Evolutionary conservation across 345 rosid species (phyloP), one percentile per base, ranked within the genome.

Genomic region (Chamaenerion angustifolium): DNA sequence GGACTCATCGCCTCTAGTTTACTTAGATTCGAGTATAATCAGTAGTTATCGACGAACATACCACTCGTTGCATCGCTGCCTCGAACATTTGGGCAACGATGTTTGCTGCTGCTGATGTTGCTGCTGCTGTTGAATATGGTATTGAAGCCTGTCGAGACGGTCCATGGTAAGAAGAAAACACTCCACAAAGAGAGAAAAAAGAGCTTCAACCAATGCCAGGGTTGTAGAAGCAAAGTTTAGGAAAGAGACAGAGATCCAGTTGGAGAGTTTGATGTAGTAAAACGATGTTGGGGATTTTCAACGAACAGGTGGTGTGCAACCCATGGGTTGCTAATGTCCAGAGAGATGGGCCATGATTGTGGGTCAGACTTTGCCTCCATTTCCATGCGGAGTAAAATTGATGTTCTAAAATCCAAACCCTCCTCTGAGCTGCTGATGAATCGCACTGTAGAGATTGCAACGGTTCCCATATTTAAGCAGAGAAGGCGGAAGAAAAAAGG

Each of bases 21-120:
- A 16, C 8, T 8, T 11, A 27, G 3, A 11, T 18, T 27, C 2
- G 40, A 42, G 59, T 19, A 40, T 16, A 11, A 49, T 18, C n/a
- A 16, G 18, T 17, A 54, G 49, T 35, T 16, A 57, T 48, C 69
- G 53, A 54, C 25, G 25, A 21, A 21, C 25, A 21, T 52, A 89
- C 97, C 97, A 85, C 83, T 89, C 95, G 73, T 66, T 83, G 74
- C 60, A 85, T 46, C 86, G 67, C 63, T 83, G 94, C 64, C 97
- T 65, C n/a, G 94, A 81, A 67, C 77, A 76, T 69, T 83, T 89
- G 42, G 88, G 65, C 70, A 79, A 56, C 9, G 86, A 80, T 57
- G 77, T 74, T 57, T 79, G 88, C 63, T 73, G 85, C 51, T 21
- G 25, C 25, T 21, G 25, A 2, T 21, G 85, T 51, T 21, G 25